A percentile compares a stretch with the other conserved stretches of the same genome.
Evolutionary conservation across 805 yeast species (phyloP).

Genomic region (Kazachstania martiniae): DNA sequence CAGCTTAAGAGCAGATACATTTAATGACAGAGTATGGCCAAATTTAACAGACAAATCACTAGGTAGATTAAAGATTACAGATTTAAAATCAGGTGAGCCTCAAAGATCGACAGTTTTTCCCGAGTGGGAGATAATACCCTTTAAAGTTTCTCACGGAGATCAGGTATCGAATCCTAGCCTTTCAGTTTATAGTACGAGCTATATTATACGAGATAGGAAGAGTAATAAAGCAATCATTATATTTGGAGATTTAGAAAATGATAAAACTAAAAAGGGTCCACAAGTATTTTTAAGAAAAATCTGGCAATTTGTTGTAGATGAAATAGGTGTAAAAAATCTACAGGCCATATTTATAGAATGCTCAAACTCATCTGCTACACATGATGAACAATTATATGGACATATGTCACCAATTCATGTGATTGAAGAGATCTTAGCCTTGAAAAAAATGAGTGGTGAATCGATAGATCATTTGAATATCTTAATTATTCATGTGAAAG

Average conservation of each 20-base stretch:
- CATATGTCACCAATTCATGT: constrained; percentile 65
- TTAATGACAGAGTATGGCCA: constrained; percentile 80
- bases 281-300: constrained; percentile 26
- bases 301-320: constrained; percentile 48
- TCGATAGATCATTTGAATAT: too few species aligned
- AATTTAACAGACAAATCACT: constrained; percentile 29
- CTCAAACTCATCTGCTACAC: constrained; percentile 41
- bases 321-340: constrained; percentile 33
- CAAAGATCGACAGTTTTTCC: constrained; percentile 14
- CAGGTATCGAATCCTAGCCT: constrained; percentile 20
- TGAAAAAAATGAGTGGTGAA: constrained; percentile 29
- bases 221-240: constrained; percentile 37
- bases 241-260: constrained; percentile 83
- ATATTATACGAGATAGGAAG: constrained; percentile 34
- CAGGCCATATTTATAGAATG: constrained; percentile 67
- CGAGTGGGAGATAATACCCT: constrained; percentile 26
- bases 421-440: constrained; percentile 40
- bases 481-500: constrained; percentile 45
- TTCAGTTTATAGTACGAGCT: constrained; percentile 42
- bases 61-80: constrained; percentile 9
- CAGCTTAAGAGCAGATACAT: constrained; percentile 43
- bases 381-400: constrained; percentile 52
- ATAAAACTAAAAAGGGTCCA: constrained; percentile 23
- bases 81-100: constrained; percentile 4
- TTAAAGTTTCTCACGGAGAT: constrained; percentile 32